A percentile compares a stretch with the other conserved stretches of the same genome.
phyloP scores from a whole-genome alignment of 2,329 filamentous ascomycete species.

The Stenocarpella maydis region DNA sequence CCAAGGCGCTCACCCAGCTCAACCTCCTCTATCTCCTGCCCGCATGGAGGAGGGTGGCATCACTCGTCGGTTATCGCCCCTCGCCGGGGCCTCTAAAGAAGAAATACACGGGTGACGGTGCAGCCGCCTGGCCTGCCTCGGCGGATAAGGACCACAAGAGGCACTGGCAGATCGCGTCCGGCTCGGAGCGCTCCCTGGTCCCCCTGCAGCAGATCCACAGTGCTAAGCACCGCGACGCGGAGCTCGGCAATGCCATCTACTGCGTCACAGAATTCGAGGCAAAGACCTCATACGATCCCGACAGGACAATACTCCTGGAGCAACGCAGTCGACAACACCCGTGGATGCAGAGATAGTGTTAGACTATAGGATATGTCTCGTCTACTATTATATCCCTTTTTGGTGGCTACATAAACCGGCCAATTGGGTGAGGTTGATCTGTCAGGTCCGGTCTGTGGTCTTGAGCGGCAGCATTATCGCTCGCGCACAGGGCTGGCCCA shows the following conservation, averaged over 20 bases:
- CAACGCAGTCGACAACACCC: slow-evolving; percentile 10
- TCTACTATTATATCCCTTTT: too few relatives aligned
- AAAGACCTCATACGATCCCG: background rate
- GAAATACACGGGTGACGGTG: too few relatives aligned
- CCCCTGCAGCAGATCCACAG: background rate
- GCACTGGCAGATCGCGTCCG: background rate
- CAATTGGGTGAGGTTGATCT: too few relatives aligned
- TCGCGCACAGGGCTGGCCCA: too few relatives aligned
- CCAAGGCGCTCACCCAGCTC: background rate
- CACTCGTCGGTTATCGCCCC: background rate
- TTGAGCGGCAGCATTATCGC: too few relatives aligned
- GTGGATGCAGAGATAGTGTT: background rate
- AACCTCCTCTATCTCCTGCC: background rate
- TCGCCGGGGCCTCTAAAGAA: background rate
- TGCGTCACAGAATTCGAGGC: background rate
- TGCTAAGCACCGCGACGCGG: background rate
- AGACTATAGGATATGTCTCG: background rate
- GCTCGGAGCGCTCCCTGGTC: background rate
- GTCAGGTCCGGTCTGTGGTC: too few relatives aligned
- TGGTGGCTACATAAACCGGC: too few relatives aligned
- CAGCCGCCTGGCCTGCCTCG: background rate
- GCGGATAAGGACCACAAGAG: background rate
- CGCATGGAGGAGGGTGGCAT: background rate
- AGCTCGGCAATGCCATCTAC: background rate
- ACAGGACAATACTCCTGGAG: background rate